phyloP scores from a whole-genome alignment of 331 rosid species.

The Spiraea crenata region DNA sequence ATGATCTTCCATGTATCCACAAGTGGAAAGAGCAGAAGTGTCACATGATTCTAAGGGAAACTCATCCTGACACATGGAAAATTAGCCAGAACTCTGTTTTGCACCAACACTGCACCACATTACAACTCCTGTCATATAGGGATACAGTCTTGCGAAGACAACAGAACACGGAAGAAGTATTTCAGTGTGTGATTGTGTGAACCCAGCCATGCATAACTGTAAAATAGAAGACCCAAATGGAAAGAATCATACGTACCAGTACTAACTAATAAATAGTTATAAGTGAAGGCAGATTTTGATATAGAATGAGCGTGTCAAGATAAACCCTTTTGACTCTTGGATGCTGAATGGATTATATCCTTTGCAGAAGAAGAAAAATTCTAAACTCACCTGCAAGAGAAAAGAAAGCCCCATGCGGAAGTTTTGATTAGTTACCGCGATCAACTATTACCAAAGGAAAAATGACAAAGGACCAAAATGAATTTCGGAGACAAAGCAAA shows the following conservation, averaged over 20 bases:
- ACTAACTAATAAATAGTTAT: conserved; percentile 15
- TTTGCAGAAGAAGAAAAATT: conserved; percentile 18
- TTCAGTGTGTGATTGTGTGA: not conserved
- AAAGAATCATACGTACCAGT: conserved; percentile 13
- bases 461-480: not conserved
- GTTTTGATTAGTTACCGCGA: conserved; percentile 1
- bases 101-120: conserved; percentile 37
- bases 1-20: conserved; percentile 71
- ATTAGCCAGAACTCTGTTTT: conserved; percentile 25
- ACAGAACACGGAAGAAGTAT: not conserved
- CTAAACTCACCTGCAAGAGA: conserved; percentile 20
- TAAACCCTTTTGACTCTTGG: conserved; percentile 4
- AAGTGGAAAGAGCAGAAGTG: conserved; percentile 34
- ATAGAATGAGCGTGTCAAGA: conserved; percentile 10
- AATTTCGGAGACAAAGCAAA: not conserved
- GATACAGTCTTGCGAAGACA: conserved; percentile 31
- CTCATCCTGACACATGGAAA: conserved; percentile 34
- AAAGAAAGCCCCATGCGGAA: conserved; percentile 16
- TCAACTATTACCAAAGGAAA: not conserved
- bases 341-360: conserved; percentile 8
- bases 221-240: conserved; percentile 22
- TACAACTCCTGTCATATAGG: conserved; percentile 30
- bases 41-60: conserved; percentile 52
- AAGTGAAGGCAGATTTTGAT: not conserved
- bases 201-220: not conserved